Conservation (phyloP, 768 basidiomycete species). For the Pisolithus tinctorius region DNA sequence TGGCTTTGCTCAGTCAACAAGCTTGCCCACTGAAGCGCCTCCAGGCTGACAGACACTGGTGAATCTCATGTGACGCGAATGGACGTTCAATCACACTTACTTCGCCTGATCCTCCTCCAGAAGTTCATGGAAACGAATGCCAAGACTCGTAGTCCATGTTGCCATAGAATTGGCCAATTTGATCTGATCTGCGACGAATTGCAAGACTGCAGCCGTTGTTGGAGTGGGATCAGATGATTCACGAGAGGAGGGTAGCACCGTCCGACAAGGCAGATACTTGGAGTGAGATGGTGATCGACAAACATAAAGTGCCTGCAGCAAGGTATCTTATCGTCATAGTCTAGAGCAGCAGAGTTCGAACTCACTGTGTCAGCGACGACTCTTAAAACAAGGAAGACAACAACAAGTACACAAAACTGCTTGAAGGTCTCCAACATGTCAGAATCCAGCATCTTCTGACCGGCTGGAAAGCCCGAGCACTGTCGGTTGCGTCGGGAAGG, state of each 20-base stretch:
- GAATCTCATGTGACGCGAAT: neutral
- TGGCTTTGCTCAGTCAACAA: neutral
- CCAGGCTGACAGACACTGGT: constrained; percentile 4
- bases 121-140: constrained; percentile 15
- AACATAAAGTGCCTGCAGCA: neutral
- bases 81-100: constrained; percentile 6
- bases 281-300: constrained; percentile 2
- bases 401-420: neutral
- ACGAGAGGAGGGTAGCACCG: neutral
- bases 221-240: constrained; percentile 7
- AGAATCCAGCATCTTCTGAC: neutral
- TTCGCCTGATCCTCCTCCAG: constrained; percentile 13
- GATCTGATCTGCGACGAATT: constrained; percentile 24
- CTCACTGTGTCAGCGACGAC: neutral
- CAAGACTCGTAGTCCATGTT: constrained; percentile 14
- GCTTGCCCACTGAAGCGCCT: constrained; percentile 1
- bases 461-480: neutral
- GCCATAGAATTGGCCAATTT: constrained; percentile 22
- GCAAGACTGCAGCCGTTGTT: constrained; percentile 14
- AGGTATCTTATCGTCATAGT: neutral
- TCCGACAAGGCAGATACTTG: constrained; percentile 4
- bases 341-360: neutral
- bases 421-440: neutral
- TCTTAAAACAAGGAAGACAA: neutral
- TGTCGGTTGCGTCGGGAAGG: neutral